A percentile compares a stretch with the other conserved stretches of the same genome.
These are phyloP conservation scores for Striga asiatica DNA, from an alignment of 257 asterid genomes.

Conservation along the genomic window DNA sequence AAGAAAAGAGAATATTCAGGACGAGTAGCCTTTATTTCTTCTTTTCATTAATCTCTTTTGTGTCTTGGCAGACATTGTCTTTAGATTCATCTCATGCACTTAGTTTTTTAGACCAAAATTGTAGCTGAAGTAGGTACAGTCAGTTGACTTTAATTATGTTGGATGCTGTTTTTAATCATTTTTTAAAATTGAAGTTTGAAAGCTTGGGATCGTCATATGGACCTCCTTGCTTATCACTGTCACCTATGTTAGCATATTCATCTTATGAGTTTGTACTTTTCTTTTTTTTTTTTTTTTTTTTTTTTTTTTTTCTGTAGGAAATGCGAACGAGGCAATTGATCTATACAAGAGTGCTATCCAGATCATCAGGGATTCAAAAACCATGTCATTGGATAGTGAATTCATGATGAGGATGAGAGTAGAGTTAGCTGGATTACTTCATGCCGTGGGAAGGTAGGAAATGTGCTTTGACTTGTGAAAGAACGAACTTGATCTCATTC, in stretches of 20 bases:
- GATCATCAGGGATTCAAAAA: conserved; percentile 36
- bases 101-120: not conserved
- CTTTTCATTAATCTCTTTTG: not conserved
- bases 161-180: not conserved
- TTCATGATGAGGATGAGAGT: conserved; percentile 68
- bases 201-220: not conserved
- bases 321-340: conserved; percentile 60
- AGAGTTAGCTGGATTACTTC: conserved; percentile 89
- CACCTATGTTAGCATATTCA: not conserved
- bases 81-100: conserved; percentile 6
- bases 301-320: conserved; percentile 33
- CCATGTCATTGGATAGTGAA: conserved; percentile 38
- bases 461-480: not conserved
- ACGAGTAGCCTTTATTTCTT: not conserved
- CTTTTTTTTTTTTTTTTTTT: conserved; percentile 4
- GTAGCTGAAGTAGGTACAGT: not conserved
- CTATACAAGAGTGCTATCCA: conserved; percentile 53
- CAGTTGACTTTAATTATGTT: not conserved
- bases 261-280: too few relatives aligned
- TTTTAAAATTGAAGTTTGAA: not conserved
- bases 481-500: not conserved
- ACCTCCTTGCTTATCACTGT: conserved; percentile 11
- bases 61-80: not conserved
- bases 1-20: conserved; percentile 1
- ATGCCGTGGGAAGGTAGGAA: conserved; percentile 68